phyloP scores from a whole-genome alignment of 2,329 filamentous ascomycete species.

The Ophiostoma himal-ulmi region DNA sequence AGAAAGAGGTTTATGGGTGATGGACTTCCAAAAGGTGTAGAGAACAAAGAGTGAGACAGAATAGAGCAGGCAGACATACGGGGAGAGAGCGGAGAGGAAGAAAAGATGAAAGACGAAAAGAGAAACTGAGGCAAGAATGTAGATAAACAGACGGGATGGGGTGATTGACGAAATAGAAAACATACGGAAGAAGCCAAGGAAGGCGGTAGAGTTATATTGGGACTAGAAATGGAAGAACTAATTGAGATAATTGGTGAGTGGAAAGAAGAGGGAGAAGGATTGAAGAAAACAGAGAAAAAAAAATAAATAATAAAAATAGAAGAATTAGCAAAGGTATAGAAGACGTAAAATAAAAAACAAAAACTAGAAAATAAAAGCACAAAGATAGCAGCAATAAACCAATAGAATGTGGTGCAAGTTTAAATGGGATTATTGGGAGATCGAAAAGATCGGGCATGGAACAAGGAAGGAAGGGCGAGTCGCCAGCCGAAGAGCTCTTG shows the following conservation, averaged over 20 bases:
- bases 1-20: not conserved
- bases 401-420: not conserved
- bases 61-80: not conserved
- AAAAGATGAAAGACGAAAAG: not conserved
- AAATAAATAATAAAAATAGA: not conserved
- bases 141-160: constrained; percentile 4
- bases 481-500: not conserved
- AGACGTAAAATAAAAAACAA: not conserved
- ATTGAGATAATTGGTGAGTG: not conserved
- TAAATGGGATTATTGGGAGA: not conserved
- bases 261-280: not conserved
- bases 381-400: not conserved
- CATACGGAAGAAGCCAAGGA: not conserved
- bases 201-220: not conserved
- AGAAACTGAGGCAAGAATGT: not conserved
- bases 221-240: not conserved
- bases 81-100: not conserved
- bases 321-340: not conserved
- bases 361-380: not conserved
- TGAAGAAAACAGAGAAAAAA: not conserved
- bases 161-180: not conserved
- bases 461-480: not conserved
- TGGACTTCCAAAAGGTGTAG: not conserved
- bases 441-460: constrained; percentile 4
- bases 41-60: constrained; percentile 4